Percentiles rank a stretch among this genome's conserved stretches.
Evolutionary conservation across 164 flowering plant species (phyloP).

Genomic region (Paratinospora sagittata): DNA sequence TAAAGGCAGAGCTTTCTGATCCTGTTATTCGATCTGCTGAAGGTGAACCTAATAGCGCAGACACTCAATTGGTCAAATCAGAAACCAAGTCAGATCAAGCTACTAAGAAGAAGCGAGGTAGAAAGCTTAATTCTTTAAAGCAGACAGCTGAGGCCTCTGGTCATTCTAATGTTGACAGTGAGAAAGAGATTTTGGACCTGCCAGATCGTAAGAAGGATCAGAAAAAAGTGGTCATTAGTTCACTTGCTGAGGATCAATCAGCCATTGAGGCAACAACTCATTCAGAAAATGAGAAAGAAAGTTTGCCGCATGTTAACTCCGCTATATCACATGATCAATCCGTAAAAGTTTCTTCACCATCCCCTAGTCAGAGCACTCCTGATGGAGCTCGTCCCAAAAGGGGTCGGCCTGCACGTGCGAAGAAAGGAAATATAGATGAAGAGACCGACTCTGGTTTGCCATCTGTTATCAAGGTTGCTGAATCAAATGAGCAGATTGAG

Average conservation of each 20-base stretch:
- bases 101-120: slow-evolving; percentile 27
- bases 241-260: slow-evolving; percentile 29
- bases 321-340: slow-evolving; percentile 12
- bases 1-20: slow-evolving; percentile 26
- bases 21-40: slow-evolving; percentile 14
- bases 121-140: slow-evolving; percentile 17
- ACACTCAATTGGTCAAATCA: slow-evolving; percentile 12
- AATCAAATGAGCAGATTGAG: slow-evolving; percentile 13
- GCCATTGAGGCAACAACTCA: slow-evolving; percentile 25
- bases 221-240: slow-evolving; percentile 30
- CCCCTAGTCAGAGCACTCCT: slow-evolving; percentile 14
- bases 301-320: background rate
- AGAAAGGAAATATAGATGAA: slow-evolving; percentile 24
- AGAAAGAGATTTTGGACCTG: slow-evolving; percentile 26
- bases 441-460: slow-evolving; percentile 18
- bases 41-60: slow-evolving; percentile 24
- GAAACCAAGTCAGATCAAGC: slow-evolving; percentile 25
- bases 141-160: slow-evolving; percentile 32
- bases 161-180: slow-evolving; percentile 22
- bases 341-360: slow-evolving; percentile 25
- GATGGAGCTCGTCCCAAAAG: slow-evolving; percentile 31
- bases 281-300: slow-evolving; percentile 27
- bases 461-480: slow-evolving; percentile 11
- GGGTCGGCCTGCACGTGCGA: slow-evolving; percentile 23
- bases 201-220: slow-evolving; percentile 21